phyloP scores from a whole-genome alignment of 768 basidiomycete genomes.

The Chalciporus chontae region DNA sequence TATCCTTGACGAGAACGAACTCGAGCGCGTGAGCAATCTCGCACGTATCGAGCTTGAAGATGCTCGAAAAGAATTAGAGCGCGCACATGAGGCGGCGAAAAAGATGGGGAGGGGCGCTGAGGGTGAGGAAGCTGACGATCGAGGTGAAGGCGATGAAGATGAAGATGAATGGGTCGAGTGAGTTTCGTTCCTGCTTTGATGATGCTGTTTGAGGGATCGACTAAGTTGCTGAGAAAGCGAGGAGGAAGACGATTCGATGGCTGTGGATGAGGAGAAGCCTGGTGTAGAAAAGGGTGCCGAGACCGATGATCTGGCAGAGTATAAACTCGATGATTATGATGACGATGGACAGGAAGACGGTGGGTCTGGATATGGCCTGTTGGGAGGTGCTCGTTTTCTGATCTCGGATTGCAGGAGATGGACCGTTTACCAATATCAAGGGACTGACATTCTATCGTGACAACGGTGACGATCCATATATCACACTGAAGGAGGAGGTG shows the following conservation, averaged over 20 bases:
- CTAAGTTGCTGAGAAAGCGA: slow-evolving; percentile 33
- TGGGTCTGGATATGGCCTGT: neutral
- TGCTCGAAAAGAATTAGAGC: slow-evolving; percentile 80
- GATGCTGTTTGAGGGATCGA: slow-evolving; percentile 10
- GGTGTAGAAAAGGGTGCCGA: slow-evolving; percentile 31
- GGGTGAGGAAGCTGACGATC: slow-evolving; percentile 62
- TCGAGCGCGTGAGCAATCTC: slow-evolving; percentile 84
- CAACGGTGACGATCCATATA: slow-evolving; percentile 93
- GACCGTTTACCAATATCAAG: slow-evolving; percentile 94
- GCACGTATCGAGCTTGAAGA: slow-evolving; percentile 88
- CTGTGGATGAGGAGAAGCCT: slow-evolving; percentile 42
- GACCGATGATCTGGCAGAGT: slow-evolving; percentile 73
- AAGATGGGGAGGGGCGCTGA: slow-evolving; percentile 67
- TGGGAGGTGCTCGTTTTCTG: neutral
- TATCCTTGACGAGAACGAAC: slow-evolving; percentile 83
- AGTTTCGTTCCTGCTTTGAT: slow-evolving; percentile 35
- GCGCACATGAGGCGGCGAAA: slow-evolving; percentile 72
- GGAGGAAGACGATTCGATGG: slow-evolving; percentile 60
- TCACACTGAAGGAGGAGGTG: slow-evolving; percentile 86
- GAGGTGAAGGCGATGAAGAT: slow-evolving; percentile 44
- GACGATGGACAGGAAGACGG: slow-evolving; percentile 55
- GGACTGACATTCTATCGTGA: slow-evolving; percentile 89
- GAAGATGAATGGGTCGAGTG: slow-evolving; percentile 85
- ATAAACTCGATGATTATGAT: slow-evolving; percentile 91
- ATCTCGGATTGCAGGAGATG: slow-evolving; percentile 41